Conservation (phyloP, 805 yeast species). For the Wickerhamomyces alni region DNA sequence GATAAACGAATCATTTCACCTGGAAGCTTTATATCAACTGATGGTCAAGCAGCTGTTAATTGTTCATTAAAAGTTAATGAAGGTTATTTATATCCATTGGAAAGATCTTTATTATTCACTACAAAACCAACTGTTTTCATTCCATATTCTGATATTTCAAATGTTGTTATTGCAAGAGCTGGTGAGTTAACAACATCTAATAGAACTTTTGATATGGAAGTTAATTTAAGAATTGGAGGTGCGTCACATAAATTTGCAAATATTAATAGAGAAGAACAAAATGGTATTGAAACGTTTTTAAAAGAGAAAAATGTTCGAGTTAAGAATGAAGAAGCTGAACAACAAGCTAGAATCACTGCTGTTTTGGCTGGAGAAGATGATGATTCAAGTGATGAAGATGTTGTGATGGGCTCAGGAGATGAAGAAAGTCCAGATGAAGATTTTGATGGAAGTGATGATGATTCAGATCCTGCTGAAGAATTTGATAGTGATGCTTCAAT, state of each 20-base stretch:
- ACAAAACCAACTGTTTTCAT: slow-evolving; percentile 93
- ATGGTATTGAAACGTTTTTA: slow-evolving; percentile 67
- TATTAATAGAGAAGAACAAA: slow-evolving; percentile 86
- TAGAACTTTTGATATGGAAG: slow-evolving; percentile 89
- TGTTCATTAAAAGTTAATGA: slow-evolving; percentile 94
- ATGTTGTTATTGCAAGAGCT: slow-evolving; percentile 80
- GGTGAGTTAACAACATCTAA: slow-evolving; percentile 72
- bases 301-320: slow-evolving; percentile 72
- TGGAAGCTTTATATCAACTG: slow-evolving; percentile 71
- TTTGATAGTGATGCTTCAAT: slow-evolving; percentile 57
- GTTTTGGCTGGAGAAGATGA: slow-evolving; percentile 62
- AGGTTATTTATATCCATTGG: slow-evolving; percentile 90
- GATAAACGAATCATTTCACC: slow-evolving; percentile 83
- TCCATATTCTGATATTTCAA: slow-evolving; percentile 75
- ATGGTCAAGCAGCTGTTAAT: slow-evolving; percentile 77
- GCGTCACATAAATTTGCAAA: slow-evolving; percentile 80
- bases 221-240: slow-evolving; percentile 59
- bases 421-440: slow-evolving; percentile 86
- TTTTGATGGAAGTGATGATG: slow-evolving; percentile 47
- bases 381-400: slow-evolving; percentile 39
- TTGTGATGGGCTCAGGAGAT: slow-evolving; percentile 68
- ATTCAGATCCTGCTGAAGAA: slow-evolving; percentile 78
- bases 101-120: slow-evolving; percentile 82
- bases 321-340: slow-evolving; percentile 85
- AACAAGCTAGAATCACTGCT: slow-evolving; percentile 71